Evolutionary conservation across 495 filamentous ascomycete genomes (phyloP).

Genomic region (Penicillium canescens): DNA sequence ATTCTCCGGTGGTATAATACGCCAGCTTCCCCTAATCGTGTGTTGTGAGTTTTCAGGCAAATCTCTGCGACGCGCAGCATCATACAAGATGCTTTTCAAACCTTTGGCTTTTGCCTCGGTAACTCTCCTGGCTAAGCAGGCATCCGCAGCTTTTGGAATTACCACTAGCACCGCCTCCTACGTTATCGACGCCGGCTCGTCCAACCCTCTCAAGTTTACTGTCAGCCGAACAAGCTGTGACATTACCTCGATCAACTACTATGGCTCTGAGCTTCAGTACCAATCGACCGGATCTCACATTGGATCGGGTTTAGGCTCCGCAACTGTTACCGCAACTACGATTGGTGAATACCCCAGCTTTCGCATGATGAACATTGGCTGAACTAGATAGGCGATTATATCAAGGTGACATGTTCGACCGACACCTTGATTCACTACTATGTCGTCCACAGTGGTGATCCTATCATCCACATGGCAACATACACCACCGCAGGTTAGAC

Average conservation of each 20-base stretch:
- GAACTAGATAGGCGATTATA: constrained; percentile 45
- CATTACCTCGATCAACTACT: constrained; percentile 62
- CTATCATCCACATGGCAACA: constrained; percentile 63
- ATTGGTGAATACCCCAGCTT: constrained; percentile 16
- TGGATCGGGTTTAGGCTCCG: constrained; percentile 59
- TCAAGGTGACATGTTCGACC: constrained; percentile 63
- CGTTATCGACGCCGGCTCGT: constrained; percentile 54
- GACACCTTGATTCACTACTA: constrained; percentile 63
- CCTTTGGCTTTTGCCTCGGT: constrained; percentile 19
- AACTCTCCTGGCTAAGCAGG: constrained; percentile 21
- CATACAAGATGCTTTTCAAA: constrained; percentile 20
- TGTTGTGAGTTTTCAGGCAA: neutral
- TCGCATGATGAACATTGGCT: constrained; percentile 24
- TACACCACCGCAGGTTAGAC: constrained; percentile 52
- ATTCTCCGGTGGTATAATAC: neutral
- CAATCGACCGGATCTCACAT: constrained; percentile 54
- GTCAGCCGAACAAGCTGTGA: constrained; percentile 59
- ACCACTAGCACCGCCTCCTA: constrained; percentile 33
- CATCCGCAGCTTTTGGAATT: constrained; percentile 33
- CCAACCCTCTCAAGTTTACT: constrained; percentile 56
- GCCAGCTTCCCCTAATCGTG: neutral
- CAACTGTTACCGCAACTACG: constrained; percentile 53
- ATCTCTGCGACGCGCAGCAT: neutral
- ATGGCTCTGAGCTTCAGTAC: constrained; percentile 59
- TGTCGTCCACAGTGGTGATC: constrained; percentile 58